Evolutionary conservation across 179 eudicot species (phyloP), one percentile per base, ranked within the genome.

Genomic region (Beta lomatogona): DNA sequence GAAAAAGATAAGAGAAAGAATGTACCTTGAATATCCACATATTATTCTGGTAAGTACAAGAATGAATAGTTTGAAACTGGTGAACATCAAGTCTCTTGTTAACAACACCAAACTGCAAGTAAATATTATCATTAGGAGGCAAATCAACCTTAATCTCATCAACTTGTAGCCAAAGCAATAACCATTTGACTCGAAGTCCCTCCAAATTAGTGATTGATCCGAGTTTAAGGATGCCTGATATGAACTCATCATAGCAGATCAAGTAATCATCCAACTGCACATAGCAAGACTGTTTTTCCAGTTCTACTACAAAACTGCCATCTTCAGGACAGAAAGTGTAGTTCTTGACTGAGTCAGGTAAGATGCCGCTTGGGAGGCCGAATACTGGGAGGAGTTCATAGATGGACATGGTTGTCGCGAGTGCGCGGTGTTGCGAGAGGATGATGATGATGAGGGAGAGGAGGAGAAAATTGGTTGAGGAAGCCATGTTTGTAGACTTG

Each of bases 111-210:
- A 92, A 92, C 57, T 82, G 88, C 59, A 93, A 93, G 82, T 93
- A 93, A 48, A 93, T 88, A 46, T 82, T 86, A 66, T 91, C 87
- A 21, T 93, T 86, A 3, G 91, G 91, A 3, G 97, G 97, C 85
- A 92, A 86, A 83, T 93, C 97, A 80, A 93, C 97, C 75, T 80
- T 90, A 70, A 93, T 90, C 85, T 89, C 94, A 74, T 92, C 92
- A 15, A 93, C 93, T 74, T 87, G 82, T 53, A 93, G 85, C 97
- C 97, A 92, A 6, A 93, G 59, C 46, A 92, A 77, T 77, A 87
- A 71, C 46, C 85, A 86, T 73, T 89, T 75, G 36, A 93, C 91
- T 84, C 89, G 86, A 65, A 93, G 86, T 14, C 97, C 97, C 61
- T 89, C 73, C 70, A 93, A 71, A 6, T 86, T 60, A 18, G 86